Evolutionary conservation across 1,284 basidiomycete species (phyloP).

Genomic region (Sporisorium graminicola): DNA sequence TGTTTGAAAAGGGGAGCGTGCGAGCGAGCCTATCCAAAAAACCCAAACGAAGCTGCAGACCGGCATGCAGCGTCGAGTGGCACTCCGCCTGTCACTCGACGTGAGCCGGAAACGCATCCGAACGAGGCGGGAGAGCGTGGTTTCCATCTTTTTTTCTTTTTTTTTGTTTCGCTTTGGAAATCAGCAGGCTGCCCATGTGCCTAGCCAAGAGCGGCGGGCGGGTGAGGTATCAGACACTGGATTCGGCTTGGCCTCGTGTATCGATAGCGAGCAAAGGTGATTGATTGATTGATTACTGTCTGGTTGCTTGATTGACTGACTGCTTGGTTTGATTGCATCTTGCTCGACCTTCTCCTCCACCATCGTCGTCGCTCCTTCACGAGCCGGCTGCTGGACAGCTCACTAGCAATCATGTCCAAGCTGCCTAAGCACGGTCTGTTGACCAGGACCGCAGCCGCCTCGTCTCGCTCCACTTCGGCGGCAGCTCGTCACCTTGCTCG

Average conservation of each 20-base stretch:
- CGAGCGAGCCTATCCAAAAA: neutral
- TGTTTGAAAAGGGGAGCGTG: neutral
- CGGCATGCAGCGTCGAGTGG: no score
- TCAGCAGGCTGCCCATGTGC: constrained; percentile 5
- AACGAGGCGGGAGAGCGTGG: constrained; percentile 5
- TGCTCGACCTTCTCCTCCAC: neutral
- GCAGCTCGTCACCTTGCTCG: constrained; percentile 23
- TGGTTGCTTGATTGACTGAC: no score
- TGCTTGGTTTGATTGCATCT: neutral
- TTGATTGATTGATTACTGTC: neutral
- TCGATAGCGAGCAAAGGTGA: constrained; percentile 7
- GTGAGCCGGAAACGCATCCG: constrained; percentile 1
- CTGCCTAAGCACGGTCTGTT: constrained; percentile 54
- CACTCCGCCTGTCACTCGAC: constrained; percentile 4
- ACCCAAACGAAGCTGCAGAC: neutral
- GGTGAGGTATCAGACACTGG: neutral
- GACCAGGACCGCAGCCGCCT: constrained; percentile 47
- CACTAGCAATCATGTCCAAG: constrained; percentile 40
- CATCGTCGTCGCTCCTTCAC: constrained; percentile 19
- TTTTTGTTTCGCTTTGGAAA: constrained; percentile 1
- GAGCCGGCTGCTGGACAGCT: constrained; percentile 15
- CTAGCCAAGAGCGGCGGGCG: no score
- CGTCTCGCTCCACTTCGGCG: constrained; percentile 34
- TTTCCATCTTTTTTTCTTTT: neutral
- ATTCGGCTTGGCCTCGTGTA: constrained; percentile 6